Percentiles rank a stretch among this genome's conserved stretches.
Conservation (phyloP, 306 rosid genomes). For the Corylus americana region DNA sequence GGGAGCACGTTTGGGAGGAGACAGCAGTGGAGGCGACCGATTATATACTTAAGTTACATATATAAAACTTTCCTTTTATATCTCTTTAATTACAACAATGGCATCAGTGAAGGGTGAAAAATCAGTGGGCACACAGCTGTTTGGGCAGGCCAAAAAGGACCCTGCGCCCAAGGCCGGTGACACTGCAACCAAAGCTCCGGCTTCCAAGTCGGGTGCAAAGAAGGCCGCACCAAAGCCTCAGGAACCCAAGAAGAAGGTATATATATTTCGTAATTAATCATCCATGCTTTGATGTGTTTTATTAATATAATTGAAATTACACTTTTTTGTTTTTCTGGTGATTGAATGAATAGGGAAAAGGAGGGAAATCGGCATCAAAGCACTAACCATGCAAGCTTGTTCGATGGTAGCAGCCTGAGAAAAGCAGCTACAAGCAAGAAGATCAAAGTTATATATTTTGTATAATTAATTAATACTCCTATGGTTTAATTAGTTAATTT, state of each 20-base stretch:
- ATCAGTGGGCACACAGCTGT: constrained; percentile 40
- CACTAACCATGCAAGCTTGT: constrained; percentile 24
- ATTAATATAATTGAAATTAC: no score
- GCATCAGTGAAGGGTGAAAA: constrained; percentile 46
- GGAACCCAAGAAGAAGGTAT: constrained; percentile 72
- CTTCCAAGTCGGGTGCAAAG: constrained; percentile 55
- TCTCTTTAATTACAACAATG: constrained; percentile 16
- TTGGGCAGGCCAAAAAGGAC: constrained; percentile 52
- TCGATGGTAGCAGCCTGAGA: neutral
- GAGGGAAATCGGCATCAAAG: constrained; percentile 60
- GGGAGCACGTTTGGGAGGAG: neutral
- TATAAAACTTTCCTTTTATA: neutral
- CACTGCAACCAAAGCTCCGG: constrained; percentile 32
- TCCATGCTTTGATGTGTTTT: neutral
- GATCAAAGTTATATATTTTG: neutral
- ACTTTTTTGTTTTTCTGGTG: no score
- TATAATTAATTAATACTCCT: neutral
- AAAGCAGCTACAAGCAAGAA: constrained; percentile 1
- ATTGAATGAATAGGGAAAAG: constrained; percentile 53
- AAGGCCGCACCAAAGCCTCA: constrained; percentile 57
- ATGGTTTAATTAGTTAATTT: neutral
- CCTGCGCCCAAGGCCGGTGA: constrained; percentile 34
- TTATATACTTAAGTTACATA: neutral
- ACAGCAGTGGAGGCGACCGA: neutral
- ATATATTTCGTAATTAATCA: no score